Percentiles rank a stretch among this genome's conserved stretches.
phyloP scores from a whole-genome alignment of 495 filamentous ascomycete species.

The Niebla homalea region DNA sequence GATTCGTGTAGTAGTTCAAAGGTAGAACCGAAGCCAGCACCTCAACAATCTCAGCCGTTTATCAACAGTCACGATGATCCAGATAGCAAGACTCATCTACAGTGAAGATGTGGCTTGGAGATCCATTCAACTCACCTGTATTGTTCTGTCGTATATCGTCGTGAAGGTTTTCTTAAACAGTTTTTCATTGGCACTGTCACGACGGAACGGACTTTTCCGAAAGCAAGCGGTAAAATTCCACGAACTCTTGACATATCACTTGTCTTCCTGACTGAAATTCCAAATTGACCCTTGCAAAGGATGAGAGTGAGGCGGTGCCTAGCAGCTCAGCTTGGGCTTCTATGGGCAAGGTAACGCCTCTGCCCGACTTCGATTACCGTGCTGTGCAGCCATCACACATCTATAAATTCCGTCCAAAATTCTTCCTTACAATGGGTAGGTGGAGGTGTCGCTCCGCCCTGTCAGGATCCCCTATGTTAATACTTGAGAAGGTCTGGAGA shows the following conservation, averaged over 20 bases:
- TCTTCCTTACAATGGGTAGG: slow-evolving; percentile 62
- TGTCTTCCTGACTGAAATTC: not conserved
- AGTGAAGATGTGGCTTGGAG: not conserved
- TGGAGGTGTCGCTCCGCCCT: not conserved
- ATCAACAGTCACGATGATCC: not conserved
- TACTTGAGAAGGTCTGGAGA: slow-evolving; percentile 32
- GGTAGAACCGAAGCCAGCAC: not conserved
- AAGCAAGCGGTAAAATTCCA: not conserved
- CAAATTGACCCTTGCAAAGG: not conserved
- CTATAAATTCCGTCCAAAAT: slow-evolving; percentile 48
- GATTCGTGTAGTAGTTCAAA: not conserved
- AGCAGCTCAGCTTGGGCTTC: slow-evolving; percentile 1
- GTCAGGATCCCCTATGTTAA: slow-evolving; percentile 3
- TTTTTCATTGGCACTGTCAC: not conserved
- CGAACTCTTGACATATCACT: not conserved
- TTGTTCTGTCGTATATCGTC: not conserved
- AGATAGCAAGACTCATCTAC: not conserved
- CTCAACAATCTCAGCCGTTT: not conserved
- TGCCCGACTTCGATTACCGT: slow-evolving; percentile 1
- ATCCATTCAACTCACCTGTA: not conserved
- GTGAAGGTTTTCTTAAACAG: not conserved
- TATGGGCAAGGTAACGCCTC: slow-evolving; percentile 1
- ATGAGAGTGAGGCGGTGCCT: not conserved
- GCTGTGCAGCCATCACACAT: slow-evolving; percentile 1
- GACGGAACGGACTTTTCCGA: not conserved